phyloP scores from a whole-genome alignment of 73 alveolate genomes.

The Paramecium caudatum region DNA sequence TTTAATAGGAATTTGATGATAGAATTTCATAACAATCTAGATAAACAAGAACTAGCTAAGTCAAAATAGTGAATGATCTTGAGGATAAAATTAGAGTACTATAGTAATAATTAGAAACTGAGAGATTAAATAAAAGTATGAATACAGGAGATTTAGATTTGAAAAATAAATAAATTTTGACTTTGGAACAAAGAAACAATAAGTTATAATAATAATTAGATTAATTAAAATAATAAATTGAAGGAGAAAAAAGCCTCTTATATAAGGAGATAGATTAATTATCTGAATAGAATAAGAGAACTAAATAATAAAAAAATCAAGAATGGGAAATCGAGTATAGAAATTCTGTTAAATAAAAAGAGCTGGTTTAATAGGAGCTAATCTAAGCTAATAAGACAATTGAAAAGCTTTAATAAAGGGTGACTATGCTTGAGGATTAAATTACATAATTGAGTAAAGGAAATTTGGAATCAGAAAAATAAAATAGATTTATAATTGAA shows the following conservation, averaged over 20 bases:
- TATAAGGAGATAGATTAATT: slow-evolving; percentile 54
- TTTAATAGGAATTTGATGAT: not conserved
- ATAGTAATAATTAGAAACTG: not conserved
- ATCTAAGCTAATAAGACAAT: not conserved
- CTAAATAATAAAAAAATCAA: not conserved
- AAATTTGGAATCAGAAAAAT: not conserved
- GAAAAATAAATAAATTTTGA: slow-evolving; percentile 2
- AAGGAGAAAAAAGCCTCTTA: slow-evolving; percentile 21
- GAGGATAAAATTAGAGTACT: slow-evolving; percentile 16
- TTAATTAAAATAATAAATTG: not conserved
- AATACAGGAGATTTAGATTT: slow-evolving; percentile 6
- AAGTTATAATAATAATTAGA: slow-evolving; percentile 27
- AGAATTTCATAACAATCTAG: not conserved
- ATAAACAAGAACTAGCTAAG: not conserved
- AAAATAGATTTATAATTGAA: slow-evolving; percentile 5
- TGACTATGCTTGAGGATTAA: not conserved
- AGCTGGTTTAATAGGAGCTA: not conserved
- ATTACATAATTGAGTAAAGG: not conserved
- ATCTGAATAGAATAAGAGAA: slow-evolving; percentile 16
- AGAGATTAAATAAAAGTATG: not conserved
- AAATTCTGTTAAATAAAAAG: slow-evolving; percentile 26
- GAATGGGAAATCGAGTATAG: slow-evolving; percentile 19
- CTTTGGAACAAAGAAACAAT: not conserved
- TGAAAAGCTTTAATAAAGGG: not conserved
- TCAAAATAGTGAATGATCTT: not conserved